Percentiles rank a stretch among this genome's conserved stretches.
Evolutionary conservation across 2,329 filamentous ascomycete genomes (phyloP).

Genomic region (Madurella mycetomatis): DNA sequence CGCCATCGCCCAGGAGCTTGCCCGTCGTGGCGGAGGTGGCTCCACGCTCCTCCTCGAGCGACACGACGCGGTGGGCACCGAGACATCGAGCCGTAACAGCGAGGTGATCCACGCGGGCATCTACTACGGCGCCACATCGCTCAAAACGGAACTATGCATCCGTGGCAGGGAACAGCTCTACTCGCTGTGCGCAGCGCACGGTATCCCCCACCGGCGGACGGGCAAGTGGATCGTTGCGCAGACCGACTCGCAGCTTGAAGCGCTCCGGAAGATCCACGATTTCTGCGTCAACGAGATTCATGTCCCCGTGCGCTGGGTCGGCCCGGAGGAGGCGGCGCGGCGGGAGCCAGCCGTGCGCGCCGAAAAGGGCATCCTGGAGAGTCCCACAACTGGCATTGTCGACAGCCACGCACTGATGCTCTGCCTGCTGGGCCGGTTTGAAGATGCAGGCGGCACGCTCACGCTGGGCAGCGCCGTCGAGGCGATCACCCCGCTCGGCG

Average conservation of each 20-base stretch:
- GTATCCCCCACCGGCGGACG: constrained; percentile 67
- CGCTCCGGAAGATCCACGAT: constrained; percentile 49
- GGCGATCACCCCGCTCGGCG: constrained; percentile 46
- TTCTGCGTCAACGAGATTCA: constrained; percentile 37
- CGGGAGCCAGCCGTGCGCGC: constrained; percentile 75
- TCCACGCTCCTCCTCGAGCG: constrained; percentile 78
- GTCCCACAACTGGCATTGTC: constrained; percentile 81
- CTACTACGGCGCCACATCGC: constrained; percentile 72
- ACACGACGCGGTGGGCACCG: constrained; percentile 69
- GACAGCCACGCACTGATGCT: constrained; percentile 85
- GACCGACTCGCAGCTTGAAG: constrained; percentile 62
- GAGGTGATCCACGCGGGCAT: constrained; percentile 96
- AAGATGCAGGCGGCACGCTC: constrained; percentile 69
- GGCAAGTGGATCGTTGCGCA: constrained; percentile 97
- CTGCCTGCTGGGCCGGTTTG: constrained; percentile 69
- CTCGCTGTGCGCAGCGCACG: constrained; percentile 62
- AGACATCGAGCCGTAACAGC: constrained; percentile 86
- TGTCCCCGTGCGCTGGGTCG: constrained; percentile 71
- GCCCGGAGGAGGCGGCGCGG: constrained; percentile 53
- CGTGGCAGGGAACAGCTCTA: constrained; percentile 74
- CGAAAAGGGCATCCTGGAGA: constrained; percentile 71
- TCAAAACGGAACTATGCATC: constrained; percentile 84
- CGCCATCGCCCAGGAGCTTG: constrained; percentile 69
- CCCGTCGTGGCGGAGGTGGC: constrained; percentile 49
- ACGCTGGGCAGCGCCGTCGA: constrained; percentile 66